A percentile compares a stretch with the other conserved stretches of the same genome.
These are phyloP conservation scores for Oligophagozyma castellii DNA, from an alignment of 1,139 yeast species.

Conservation along the genomic window DNA sequence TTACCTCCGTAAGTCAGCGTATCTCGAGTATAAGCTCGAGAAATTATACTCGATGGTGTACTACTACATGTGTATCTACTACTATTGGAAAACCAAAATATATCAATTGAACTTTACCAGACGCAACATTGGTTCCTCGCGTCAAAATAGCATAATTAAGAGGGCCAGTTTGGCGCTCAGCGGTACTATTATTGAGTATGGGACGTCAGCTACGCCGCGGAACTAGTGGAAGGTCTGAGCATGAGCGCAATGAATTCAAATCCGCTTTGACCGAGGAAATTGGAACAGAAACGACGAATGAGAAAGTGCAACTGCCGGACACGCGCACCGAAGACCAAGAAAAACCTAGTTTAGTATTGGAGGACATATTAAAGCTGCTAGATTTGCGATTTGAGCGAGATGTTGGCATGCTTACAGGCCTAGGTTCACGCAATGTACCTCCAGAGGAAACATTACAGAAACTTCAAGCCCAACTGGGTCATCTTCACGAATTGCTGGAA, in stretches of 20 bases:
- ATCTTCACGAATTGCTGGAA: conserved; percentile 36
- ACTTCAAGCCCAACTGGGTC: conserved; percentile 34
- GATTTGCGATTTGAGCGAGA: conserved; percentile 44
- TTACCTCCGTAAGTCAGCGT: no score
- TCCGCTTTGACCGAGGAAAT: no score
- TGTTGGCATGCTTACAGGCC: conserved; percentile 49
- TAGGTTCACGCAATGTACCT: conserved; percentile 36
- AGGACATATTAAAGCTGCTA: conserved; percentile 39
- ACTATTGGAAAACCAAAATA: no score
- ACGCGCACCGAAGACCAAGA: no score
- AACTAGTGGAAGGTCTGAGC: conserved; percentile 12
- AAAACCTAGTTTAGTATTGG: conserved; percentile 30
- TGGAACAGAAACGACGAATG: conserved; percentile 1
- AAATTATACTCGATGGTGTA: no score
- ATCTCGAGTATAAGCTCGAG: no score
- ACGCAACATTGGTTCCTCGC: no score
- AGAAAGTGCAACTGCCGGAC: not conserved
- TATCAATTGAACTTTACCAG: no score
- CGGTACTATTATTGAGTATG: no score
- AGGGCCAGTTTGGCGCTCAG: conserved; percentile 1
- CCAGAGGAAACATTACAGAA: conserved; percentile 32
- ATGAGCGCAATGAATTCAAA: no score
- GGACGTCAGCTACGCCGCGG: conserved; percentile 4
- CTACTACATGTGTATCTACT: no score
- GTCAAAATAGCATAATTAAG: no score